Evolutionary conservation across 371 early-diverging fungal species (phyloP), one percentile per base, ranked within the genome.

Genomic region (Rhizopus delemar): DNA sequence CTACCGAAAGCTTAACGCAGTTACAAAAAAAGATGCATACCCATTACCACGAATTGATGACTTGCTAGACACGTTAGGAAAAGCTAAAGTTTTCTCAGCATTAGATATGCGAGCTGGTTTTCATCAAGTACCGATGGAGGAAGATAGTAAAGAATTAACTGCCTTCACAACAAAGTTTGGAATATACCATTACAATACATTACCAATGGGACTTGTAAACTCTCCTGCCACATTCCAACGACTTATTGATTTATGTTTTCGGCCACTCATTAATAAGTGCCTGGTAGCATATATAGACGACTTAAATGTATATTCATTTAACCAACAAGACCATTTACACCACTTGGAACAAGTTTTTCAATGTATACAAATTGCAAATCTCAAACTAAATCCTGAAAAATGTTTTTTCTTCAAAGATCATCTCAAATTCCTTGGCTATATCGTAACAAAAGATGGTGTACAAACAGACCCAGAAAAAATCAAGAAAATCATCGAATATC

Each of bases 1-100:
- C 38, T 89, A 82, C 15, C 54, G 74, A 5, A 48, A 52, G 46
- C 55, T 82, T 11, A 83, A 83, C 51, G 53, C 46, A 0, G 57
- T 66, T 0, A 81, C 78, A 0, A 57, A 56, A 0, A 65, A 65
- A 12, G 57, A 57, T 15, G 12, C 36, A 2, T 77, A 70, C 48
- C 76, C 81, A 1, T 32, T 80, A 5, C 78, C 74, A 0, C 41
- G 48, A 0, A 70, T 81, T 0, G 74, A 77, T 33, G 69, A 72
- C 9, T 3, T 70, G 0, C 12, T 79, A 6, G 66, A 69, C 36
- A 35, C 59, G 0, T 43, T 86, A 0, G 29, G 57, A 28, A 69
- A 64, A 22, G 59, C 71, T 0, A 29, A 15, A 0, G 56, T 60
- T 15, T 81, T 80, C 55, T 56, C 68, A 0, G 13, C 34, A 8